Evolutionary conservation across 2,329 filamentous ascomycete species (phyloP), one percentile per base, ranked within the genome.

Genomic region (Macrophomina pseudophaseolina): DNA sequence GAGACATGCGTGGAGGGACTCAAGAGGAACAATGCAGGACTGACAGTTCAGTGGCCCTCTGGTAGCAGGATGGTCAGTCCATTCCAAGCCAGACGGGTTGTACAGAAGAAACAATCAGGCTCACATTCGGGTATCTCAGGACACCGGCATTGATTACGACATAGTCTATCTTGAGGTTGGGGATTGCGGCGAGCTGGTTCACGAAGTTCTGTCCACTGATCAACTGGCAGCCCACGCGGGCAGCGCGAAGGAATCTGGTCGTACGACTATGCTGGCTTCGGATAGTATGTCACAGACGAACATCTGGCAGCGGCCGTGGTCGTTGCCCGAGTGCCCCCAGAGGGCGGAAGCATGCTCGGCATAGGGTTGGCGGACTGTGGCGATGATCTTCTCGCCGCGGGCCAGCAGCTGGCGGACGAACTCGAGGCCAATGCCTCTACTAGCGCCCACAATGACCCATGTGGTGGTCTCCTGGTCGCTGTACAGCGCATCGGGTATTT

Each of bases 141-240:
- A 87, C 81, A 54, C 85, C 85, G 38, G 86, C 85, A 75, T 87
- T 87, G 64, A 87, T 70, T n/a, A 88, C 80, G 46, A 85, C 80
- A 74, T 83, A 82, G 74, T 86, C 84, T 56, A 86, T 81, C 67
- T 76, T 81, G 59, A 82, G 72, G 66, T 78, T 79, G 33, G 79
- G 76, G 54, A 80, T 77, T 38, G 72, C 70, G 63, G 76, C 70
- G 65, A 84, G 73, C 52, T 80, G 74, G 44, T 68, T 68, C 35
- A 81, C 80, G 71, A 83, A 83, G 71, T 76, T 78, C 82, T 83
- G 70, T 8, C 28, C 23, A 52, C 23, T 40, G 35, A 63, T 63
- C 65, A 66, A 66, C 64, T 48, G 51, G 38, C 63, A 48, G 32
- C 42, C 42, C 46, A 32, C 38, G 11, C n/a, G 46, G 48, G 28